Evolutionary conservation across 2,329 filamentous ascomycete genomes (phyloP), one percentile per base, ranked within the genome.

Genomic region (Trichoderma pleuroti): DNA sequence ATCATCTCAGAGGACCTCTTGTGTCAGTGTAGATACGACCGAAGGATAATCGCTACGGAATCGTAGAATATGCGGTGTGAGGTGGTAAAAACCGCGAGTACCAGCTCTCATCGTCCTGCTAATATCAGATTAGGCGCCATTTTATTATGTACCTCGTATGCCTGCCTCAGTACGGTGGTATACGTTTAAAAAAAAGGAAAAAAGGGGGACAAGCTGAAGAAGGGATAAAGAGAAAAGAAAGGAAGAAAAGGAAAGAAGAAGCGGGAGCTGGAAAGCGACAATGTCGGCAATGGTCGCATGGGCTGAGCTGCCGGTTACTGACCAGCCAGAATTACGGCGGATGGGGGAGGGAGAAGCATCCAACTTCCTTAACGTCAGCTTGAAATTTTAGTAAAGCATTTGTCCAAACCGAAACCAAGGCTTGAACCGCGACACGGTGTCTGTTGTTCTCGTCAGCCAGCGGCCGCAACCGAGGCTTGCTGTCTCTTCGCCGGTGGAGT

Each of bases 381-480:
- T 72, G 71, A 52, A 63, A 65, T 59, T 71, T 67, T 46, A 65
- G 73, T 72, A 65, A 66, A 71, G 70, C 36, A 66, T 54, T 56
- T 72, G 70, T 71, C 73, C 68, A 70, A 68, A 68, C 61, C 10
- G 57, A 42, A 16, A 42, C 8, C 32, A 56, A 63, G 65, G 32
- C 34, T 60, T 60, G 46, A 52, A 63, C 21, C 52, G 32, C n/a
- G 49, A 36, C 32, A 60, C 24, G n/a, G 32, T 39, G 49, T 54
- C 24, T 46, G 34, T 39, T 28, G 26, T 28, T 46, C 24, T 57
- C 46, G 10, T 80, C 73, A 83, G 71, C 82, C 81, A 70, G 78
- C 82, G 63, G 81, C 81, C 18, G 79, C 80, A 68, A 83, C 76
- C 7, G 82, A 83, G 39, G 82, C 78, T 73, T 83, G 81, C 65